Evolutionary conservation across 2,329 filamentous ascomycete species (phyloP).

Genomic region (Hortaea werneckii): DNA sequence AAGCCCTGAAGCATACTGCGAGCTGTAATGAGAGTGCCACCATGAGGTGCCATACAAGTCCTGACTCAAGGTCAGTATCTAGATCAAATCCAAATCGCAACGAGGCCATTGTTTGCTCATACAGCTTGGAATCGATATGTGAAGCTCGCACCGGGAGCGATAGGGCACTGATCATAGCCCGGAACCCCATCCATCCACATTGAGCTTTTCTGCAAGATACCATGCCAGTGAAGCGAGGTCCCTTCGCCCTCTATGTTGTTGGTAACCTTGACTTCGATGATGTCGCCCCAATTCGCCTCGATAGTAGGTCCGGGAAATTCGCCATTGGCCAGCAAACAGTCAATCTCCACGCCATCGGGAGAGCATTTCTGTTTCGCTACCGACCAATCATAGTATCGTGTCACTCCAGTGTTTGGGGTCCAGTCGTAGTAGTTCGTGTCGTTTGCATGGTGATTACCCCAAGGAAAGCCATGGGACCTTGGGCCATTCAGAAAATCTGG

Average conservation of each 20-base stretch:
- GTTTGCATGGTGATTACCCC: slow-evolving; percentile 8
- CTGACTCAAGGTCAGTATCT: slow-evolving; percentile 22
- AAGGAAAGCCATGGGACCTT: slow-evolving; percentile 13
- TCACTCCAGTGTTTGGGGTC: slow-evolving; percentile 19
- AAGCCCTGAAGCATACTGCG: slow-evolving; percentile 20
- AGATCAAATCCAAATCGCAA: background rate
- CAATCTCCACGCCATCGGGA: slow-evolving; percentile 17
- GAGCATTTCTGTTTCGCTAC: slow-evolving; percentile 12
- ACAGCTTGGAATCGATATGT: slow-evolving; percentile 6
- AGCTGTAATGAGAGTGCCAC: slow-evolving; percentile 30
- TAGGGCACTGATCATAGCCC: slow-evolving; percentile 30
- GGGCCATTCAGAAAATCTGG: slow-evolving; percentile 11
- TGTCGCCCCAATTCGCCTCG: slow-evolving; percentile 33
- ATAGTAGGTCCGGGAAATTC: slow-evolving; percentile 17
- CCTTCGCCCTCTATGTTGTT: slow-evolving; percentile 28
- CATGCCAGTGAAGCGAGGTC: slow-evolving; percentile 35
- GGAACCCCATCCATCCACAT: slow-evolving; percentile 33
- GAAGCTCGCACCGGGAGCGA: slow-evolving; percentile 26
- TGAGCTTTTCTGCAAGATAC: slow-evolving; percentile 25
- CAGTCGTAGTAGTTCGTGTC: slow-evolving; percentile 15
- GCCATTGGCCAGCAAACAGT: slow-evolving; percentile 14
- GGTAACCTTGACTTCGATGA: slow-evolving; percentile 21
- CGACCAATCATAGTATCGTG: slow-evolving; percentile 19
- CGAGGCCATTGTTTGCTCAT: background rate
- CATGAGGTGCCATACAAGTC: slow-evolving; percentile 23